Evolutionary conservation across 148 eudicot genomes (phyloP), one percentile per base, ranked within the genome.

Genomic region (Polygonum aviculare): DNA sequence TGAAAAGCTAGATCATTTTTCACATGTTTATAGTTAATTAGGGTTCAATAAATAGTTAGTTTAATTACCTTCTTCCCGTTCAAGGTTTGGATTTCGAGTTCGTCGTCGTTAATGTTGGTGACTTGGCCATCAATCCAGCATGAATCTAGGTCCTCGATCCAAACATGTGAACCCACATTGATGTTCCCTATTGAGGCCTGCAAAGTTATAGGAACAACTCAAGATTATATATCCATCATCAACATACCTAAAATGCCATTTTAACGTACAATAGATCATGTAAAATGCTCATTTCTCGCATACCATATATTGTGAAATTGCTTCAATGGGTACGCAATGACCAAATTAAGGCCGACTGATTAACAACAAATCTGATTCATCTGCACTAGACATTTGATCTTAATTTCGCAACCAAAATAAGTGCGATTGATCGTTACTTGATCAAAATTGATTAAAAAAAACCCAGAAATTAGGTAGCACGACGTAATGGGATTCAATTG

Each of bases 51-150:
- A 22, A 22, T 26, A 60, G 10, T 41, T 63, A 49, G 47, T 38
- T 78, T 26, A 26, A 26, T 26, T 79, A 86, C 91, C 87, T 60
- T 81, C 79, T 80, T 83, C 65, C 89, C 92, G 67, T 79, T 71
- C 71, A 84, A 70, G 74, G 87, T 77, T 45, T 83, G 80, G 60
- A 88, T 77, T 55, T 85, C 84, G 67, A 79, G 79, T 63, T 78
- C 88, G 18, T 82, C 62, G 11, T 83, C 89, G 71, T 84, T 84
- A 15, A 86, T 80, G 72, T 88, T 85, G 44, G 80, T 40, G 57
- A 86, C 89, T 79, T 83, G 73, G 75, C 89, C 92, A 82, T 85
- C 89, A 72, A 88, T 79, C 92, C 92, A 88, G 79, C 84, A 82
- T 69, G 82, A 75, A 22, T 77, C 75, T 55, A 80, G 82, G 80